Evolutionary conservation across 441 rosid species (phyloP).

Genomic region (Manihot esculenta): DNA sequence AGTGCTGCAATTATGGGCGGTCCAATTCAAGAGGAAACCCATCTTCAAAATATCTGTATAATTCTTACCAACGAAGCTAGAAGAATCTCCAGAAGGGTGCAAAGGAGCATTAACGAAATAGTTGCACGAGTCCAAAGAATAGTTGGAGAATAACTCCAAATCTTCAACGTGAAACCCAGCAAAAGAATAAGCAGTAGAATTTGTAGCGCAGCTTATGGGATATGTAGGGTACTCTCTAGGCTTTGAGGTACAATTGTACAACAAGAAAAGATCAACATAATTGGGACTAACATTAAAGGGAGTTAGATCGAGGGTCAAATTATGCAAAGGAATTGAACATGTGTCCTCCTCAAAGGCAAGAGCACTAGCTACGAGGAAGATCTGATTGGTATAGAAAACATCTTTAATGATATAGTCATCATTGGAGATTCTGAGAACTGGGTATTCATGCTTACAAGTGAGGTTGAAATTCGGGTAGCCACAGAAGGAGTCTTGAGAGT

Average conservation of each 20-base stretch:
- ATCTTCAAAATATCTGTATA: slow-evolving; percentile 35
- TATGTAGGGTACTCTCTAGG: slow-evolving; percentile 5
- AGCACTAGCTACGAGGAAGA: slow-evolving; percentile 41
- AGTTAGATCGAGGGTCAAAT: slow-evolving; percentile 39
- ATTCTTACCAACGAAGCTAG: not conserved
- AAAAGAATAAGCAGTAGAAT: slow-evolving; percentile 32
- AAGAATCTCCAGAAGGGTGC: not conserved
- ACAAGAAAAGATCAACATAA: slow-evolving; percentile 33
- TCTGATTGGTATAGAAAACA: slow-evolving; percentile 34
- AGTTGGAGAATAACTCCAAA: not conserved
- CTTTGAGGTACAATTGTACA: slow-evolving; percentile 41
- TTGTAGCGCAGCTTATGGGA: slow-evolving; percentile 33
- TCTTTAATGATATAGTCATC: slow-evolving; percentile 40
- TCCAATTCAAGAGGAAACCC: slow-evolving; percentile 58
- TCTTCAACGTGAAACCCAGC: slow-evolving; percentile 31
- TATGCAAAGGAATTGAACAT: slow-evolving; percentile 46
- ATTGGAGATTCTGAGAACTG: slow-evolving; percentile 37
- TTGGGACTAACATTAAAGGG: slow-evolving; percentile 34
- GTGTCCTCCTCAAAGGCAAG: slow-evolving; percentile 30
- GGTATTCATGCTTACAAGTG: slow-evolving; percentile 34
- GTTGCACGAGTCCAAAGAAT: slow-evolving; percentile 29
- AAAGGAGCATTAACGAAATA: slow-evolving; percentile 39
- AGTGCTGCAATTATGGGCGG: slow-evolving; percentile 35
- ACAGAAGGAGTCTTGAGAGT: slow-evolving; percentile 37
- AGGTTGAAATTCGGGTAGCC: slow-evolving; percentile 49